Evolutionary conservation across 495 filamentous ascomycete genomes (phyloP), one percentile per base, ranked within the genome.

Genomic region (Poronia punctata): DNA sequence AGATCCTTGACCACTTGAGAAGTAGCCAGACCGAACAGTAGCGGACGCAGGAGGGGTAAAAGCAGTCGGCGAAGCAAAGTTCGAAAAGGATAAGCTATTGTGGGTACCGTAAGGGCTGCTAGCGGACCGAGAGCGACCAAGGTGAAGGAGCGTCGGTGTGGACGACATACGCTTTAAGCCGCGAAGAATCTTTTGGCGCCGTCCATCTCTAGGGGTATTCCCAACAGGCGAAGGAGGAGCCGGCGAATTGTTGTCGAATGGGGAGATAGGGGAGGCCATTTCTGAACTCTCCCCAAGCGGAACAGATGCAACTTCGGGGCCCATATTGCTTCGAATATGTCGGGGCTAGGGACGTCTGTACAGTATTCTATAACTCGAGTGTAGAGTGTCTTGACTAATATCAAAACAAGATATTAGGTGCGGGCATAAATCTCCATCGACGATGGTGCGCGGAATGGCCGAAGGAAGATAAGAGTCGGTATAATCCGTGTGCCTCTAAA

Each of bases 151-250:
- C 16, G 85, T 83, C 7, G 86, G 83, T 2, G 84, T 88, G 2
- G 92, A 96, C 11, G 88, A 84, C 43, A 97, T 92, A 28, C 88
- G 84, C 51, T 93, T 81, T 34, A 98, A 73, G 34, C 78, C 79
- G 44, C 86, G 80, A 15, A 95, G 63, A 27, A 97, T 65, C 36
- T 80, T 79, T 40, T 80, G 78, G 22, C 85, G 76, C 16, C 84
- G 82, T 57, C 80, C 88, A 33, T 80, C 68, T 62, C 86, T 92
- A 6, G 64, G 61, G 8, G 68, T 66, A 28, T 61, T 64, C 26
- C 80, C 78, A 37, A 72, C 30, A 15, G 49, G 46, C 25, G 46
- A 46, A 17, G 40, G 39, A 45, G 25, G 20, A 17, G 25, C 21
- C 15, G 43, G 37, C 23, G 40, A 49, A 41, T 44, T 47, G 31